Percentiles rank a stretch among this genome's conserved stretches.
These are phyloP conservation scores for Sporothrix variecibatus DNA, from an alignment of 2,329 filamentous ascomycete genomes.

Conservation along the genomic window DNA sequence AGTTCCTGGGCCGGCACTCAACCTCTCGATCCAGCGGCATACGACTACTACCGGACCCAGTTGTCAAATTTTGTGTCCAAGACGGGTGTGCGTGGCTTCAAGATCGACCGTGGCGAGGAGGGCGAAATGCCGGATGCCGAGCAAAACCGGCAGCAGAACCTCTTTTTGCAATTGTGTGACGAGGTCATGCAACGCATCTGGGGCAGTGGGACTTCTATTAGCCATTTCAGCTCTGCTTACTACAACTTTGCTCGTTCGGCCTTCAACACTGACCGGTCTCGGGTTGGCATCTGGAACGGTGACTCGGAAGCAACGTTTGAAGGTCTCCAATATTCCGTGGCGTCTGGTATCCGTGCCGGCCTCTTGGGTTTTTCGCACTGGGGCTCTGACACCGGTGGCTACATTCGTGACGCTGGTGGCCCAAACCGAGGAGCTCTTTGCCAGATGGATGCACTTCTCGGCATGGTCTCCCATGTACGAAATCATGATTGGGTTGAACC, in stretches of 20 bases:
- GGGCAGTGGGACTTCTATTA: conserved; percentile 30
- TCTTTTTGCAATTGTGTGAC: conserved; percentile 39
- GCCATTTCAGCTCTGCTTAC: conserved; percentile 31
- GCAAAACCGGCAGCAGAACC: conserved; percentile 41
- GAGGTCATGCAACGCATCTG: conserved; percentile 39
- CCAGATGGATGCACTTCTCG: conserved; percentile 35
- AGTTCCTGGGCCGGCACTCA: conserved; percentile 39
- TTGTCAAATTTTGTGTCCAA: conserved; percentile 37
- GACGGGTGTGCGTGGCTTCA: conserved; percentile 42
- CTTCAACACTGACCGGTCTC: conserved; percentile 38
- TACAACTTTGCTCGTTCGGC: conserved; percentile 41
- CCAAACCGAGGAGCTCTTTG: conserved; percentile 40
- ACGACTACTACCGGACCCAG: conserved; percentile 38
- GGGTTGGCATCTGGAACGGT: conserved; percentile 41
- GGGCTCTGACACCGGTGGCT: conserved; percentile 41
- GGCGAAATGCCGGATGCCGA: conserved; percentile 42
- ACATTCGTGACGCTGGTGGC: conserved; percentile 33
- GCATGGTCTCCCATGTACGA: conserved; percentile 41
- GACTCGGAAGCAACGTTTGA: conserved; percentile 40
- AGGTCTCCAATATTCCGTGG: conserved; percentile 38
- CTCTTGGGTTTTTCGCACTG: conserved; percentile 39
- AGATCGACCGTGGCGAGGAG: conserved; percentile 44
- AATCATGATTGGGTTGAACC: conserved; percentile 40
- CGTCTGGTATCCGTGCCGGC: conserved; percentile 39
- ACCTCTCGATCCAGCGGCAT: conserved; percentile 42